Evolutionary conservation across 2,329 filamentous ascomycete species (phyloP).

Genomic region (Mycosphaerelloides madeirae): DNA sequence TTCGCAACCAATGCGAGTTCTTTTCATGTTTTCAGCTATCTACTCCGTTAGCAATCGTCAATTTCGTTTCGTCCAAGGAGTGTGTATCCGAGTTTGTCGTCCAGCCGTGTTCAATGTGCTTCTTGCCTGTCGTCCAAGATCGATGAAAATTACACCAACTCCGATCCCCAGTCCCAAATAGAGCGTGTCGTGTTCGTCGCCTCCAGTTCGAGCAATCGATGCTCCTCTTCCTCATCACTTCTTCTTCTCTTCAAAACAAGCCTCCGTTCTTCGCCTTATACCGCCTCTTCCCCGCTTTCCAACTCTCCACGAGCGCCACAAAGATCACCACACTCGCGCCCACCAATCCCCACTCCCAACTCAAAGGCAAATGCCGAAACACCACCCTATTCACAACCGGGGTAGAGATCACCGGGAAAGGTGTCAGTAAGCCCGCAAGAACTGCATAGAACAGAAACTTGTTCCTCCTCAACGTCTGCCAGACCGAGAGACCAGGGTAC

Average conservation of each 20-base stretch:
- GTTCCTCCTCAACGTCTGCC: conserved; percentile 31
- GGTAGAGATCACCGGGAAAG: conserved; percentile 45
- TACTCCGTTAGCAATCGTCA: no score
- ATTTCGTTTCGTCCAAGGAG: no score
- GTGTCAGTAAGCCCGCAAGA: conserved; percentile 38
- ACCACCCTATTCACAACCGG: conserved; percentile 43
- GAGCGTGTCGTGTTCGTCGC: no score
- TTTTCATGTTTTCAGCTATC: no score
- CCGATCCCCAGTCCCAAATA: no score
- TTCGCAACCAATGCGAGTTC: no score
- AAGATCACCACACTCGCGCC: conserved; percentile 40
- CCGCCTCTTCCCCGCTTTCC: conserved; percentile 42
- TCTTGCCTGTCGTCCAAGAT: no score
- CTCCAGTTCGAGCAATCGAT: not conserved
- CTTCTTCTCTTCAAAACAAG: not conserved
- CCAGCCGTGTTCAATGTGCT: no score
- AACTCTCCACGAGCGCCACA: conserved; percentile 39
- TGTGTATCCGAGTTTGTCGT: no score
- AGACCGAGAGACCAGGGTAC: conserved; percentile 37
- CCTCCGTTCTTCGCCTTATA: conserved; percentile 11
- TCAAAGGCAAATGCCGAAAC: conserved; percentile 42
- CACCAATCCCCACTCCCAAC: conserved; percentile 46
- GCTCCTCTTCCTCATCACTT: not conserved
- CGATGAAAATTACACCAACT: no score
- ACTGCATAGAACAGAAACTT: conserved; percentile 43